Evolutionary conservation across 2,329 filamentous ascomycete genomes (phyloP).

Genomic region (Blastomyces emzantsi): DNA sequence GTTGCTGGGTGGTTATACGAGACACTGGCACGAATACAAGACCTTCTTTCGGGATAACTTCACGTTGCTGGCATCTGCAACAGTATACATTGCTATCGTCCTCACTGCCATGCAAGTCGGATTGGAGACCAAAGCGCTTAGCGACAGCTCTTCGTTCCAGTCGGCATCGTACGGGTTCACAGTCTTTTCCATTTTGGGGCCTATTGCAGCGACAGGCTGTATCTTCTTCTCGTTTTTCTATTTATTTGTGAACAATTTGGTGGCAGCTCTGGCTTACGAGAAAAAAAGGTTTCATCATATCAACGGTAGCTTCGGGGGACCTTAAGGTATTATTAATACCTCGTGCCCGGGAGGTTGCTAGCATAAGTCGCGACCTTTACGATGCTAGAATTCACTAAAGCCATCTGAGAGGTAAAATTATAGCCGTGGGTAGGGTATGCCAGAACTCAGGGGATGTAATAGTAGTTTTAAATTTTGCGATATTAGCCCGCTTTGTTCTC

Average conservation of each 20-base stretch:
- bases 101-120: slow-evolving; percentile 3
- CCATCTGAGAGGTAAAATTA: neutral
- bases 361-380: neutral
- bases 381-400: neutral
- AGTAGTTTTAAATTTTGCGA: too few relatives aligned
- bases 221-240: slow-evolving; percentile 1
- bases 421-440: neutral
- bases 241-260: slow-evolving; percentile 3
- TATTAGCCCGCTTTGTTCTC: too few relatives aligned
- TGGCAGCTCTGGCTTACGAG: neutral
- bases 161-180: slow-evolving; percentile 1
- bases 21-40: neutral
- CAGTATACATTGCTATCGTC: slow-evolving; percentile 1
- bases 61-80: slow-evolving; percentile 1
- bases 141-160: neutral
- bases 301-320: neutral
- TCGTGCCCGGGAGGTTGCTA: neutral
- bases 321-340: too few relatives aligned
- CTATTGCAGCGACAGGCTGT: neutral
- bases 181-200: neutral
- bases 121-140: neutral
- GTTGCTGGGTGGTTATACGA: neutral
- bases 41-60: slow-evolving; percentile 2
- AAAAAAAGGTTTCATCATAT: neutral
- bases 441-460: neutral